These are phyloP conservation scores for Penicillium mononematosum DNA, from an alignment of 495 filamentous ascomycete species.

Conservation along the genomic window DNA sequence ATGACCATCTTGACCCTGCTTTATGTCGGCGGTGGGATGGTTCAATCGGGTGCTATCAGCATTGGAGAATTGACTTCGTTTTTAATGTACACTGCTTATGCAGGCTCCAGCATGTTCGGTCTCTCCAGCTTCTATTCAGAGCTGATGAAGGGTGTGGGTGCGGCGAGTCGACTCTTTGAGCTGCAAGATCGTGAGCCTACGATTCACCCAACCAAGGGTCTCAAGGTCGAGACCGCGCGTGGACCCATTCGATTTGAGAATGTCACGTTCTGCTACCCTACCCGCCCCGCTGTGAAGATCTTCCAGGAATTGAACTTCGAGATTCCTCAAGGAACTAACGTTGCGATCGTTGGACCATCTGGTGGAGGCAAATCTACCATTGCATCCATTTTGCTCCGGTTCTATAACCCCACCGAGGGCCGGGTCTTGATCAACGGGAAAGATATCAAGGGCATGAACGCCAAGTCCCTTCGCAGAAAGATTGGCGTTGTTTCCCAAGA, in stretches of 20 bases:
- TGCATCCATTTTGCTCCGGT: constrained; percentile 80
- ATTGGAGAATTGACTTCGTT: constrained; percentile 96
- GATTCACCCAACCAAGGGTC: constrained; percentile 79
- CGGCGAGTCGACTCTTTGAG: constrained; percentile 91
- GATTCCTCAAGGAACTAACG: constrained; percentile 88
- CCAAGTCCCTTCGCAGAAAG: constrained; percentile 88
- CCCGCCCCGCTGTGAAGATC: constrained; percentile 83
- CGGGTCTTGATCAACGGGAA: constrained; percentile 77
- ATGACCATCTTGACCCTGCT: constrained; percentile 93
- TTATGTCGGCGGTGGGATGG: constrained; percentile 86
- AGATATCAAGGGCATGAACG: constrained; percentile 84
- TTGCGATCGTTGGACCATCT: constrained; percentile 93
- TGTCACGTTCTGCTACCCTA: constrained; percentile 85
- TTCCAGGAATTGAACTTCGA: constrained; percentile 87
- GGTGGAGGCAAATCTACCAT: constrained; percentile 96
- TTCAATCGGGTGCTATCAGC: constrained; percentile 78
- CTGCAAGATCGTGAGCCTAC: constrained; percentile 88
- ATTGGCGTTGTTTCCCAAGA: constrained; percentile 96
- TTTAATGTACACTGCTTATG: constrained; percentile 96
- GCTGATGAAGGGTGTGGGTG: constrained; percentile 97
- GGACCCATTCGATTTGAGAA: constrained; percentile 85
- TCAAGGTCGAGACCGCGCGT: constrained; percentile 73
- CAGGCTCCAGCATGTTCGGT: constrained; percentile 86
- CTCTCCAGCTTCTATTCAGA: constrained; percentile 96
- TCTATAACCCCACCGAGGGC: constrained; percentile 82